phyloP scores from a whole-genome alignment of 345 rosid genomes.

The Balakata baccata region DNA sequence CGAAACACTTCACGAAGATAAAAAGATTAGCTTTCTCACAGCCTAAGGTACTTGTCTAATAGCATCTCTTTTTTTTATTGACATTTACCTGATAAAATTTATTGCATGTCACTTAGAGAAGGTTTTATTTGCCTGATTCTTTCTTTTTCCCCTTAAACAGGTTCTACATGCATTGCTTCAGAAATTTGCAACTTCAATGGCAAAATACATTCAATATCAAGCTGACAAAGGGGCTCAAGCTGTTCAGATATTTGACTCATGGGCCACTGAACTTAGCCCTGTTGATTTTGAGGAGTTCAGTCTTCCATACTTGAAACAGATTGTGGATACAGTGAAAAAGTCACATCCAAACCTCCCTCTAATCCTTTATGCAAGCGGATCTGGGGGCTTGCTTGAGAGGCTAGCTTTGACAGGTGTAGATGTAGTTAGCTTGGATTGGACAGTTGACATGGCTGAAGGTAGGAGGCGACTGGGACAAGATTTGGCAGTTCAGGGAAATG shows the following conservation, averaged over 20 bases:
- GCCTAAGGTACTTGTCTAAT: conserved; percentile 56
- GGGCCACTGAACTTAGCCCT: conserved; percentile 98
- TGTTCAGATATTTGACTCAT: conserved; percentile 94
- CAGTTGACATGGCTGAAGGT: conserved; percentile 98
- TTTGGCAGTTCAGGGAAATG: conserved; percentile 89
- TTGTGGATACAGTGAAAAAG: conserved; percentile 74
- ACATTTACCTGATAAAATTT: neutral
- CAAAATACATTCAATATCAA: conserved; percentile 74
- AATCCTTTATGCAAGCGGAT: conserved; percentile 89
- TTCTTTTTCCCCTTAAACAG: conserved; percentile 29
- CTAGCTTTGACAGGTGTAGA: conserved; percentile 79
- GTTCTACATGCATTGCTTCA: conserved; percentile 79
- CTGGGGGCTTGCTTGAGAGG: conserved; percentile 93
- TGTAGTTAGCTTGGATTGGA: conserved; percentile 98
- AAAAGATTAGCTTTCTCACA: conserved; percentile 87
- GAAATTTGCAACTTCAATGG: conserved; percentile 87
- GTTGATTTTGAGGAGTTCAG: conserved; percentile 91
- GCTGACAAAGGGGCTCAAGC: conserved; percentile 91
- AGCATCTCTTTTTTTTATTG: conserved; percentile 11
- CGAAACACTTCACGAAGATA: conserved; percentile 82
- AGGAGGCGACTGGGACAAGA: conserved; percentile 70
- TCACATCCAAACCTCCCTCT: conserved; percentile 86
- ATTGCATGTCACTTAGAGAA: no score
- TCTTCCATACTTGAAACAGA: conserved; percentile 81
- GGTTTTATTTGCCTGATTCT: neutral